Evolutionary conservation across 1,139 yeast genomes (phyloP).

Genomic region (Pichia kudriavzevii): DNA sequence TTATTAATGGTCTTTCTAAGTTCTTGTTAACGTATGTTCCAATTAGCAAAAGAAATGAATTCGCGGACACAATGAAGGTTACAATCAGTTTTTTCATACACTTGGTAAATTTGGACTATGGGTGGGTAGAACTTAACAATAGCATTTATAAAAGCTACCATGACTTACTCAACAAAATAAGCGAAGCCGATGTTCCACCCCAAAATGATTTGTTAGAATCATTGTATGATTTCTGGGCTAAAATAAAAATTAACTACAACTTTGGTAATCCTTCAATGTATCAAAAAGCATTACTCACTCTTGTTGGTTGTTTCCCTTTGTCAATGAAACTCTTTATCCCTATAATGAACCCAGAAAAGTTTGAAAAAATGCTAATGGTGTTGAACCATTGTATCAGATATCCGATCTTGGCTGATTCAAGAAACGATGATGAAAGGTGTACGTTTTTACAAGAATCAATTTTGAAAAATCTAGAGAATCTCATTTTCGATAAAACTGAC

Average conservation of each 20-base stretch:
- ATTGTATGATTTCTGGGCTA: conserved; percentile 59
- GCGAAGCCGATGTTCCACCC: conserved; percentile 13
- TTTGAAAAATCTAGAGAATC: conserved; percentile 34
- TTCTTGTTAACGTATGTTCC: conserved; percentile 41
- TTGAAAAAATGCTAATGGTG: conserved; percentile 37
- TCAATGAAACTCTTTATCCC: conserved; percentile 34
- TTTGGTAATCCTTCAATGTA: conserved; percentile 39
- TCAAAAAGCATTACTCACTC: conserved; percentile 49
- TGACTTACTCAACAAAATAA: conserved; percentile 36
- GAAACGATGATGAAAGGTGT: conserved; percentile 40
- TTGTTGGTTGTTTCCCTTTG: conserved; percentile 43
- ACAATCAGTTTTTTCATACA: conserved; percentile 41
- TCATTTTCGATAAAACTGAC: conserved; percentile 25
- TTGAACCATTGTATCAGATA: conserved; percentile 58
- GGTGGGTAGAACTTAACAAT: conserved; percentile 42
- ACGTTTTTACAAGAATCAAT: conserved; percentile 50
- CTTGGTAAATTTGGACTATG: conserved; percentile 31
- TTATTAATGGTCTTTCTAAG: conserved; percentile 52
- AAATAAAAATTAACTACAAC: conserved; percentile 52
- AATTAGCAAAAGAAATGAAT: neutral
- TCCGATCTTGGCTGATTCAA: conserved; percentile 51
- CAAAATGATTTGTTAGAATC: conserved; percentile 34
- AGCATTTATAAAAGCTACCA: conserved; percentile 46
- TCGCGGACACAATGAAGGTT: neutral
- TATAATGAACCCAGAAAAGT: conserved; percentile 29